These are phyloP conservation scores for Leccinum disarticulatum DNA, from an alignment of 768 basidiomycete species.

Conservation along the genomic window DNA sequence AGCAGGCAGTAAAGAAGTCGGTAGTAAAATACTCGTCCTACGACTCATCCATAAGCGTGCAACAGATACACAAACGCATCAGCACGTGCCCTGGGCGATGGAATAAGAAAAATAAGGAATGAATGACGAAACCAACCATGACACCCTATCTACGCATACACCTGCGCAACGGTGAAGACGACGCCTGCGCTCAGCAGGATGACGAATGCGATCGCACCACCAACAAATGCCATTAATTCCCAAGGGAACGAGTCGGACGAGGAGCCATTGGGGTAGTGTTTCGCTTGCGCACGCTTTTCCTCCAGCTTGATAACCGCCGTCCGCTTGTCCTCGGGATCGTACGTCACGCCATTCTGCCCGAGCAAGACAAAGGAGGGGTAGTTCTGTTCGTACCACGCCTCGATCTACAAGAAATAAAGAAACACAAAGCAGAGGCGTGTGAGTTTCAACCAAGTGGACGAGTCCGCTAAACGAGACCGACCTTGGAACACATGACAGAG, in stretches of 20 bases:
- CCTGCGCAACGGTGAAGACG: conserved; percentile 25
- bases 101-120: neutral
- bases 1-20: neutral
- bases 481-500: conserved; percentile 82
- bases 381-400: conserved; percentile 90
- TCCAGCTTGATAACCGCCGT: conserved; percentile 47
- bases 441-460: conserved; percentile 4
- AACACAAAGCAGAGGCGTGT: neutral
- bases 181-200: conserved; percentile 24
- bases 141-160: conserved; percentile 17
- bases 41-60: neutral
- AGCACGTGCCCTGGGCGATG: neutral
- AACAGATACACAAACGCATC: neutral
- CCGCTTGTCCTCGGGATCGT: conserved; percentile 57
- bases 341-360: conserved; percentile 26
- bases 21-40: neutral
- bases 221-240: conserved; percentile 33
- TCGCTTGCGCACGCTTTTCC: conserved; percentile 41
- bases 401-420: conserved; percentile 54
- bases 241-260: conserved; percentile 22
- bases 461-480: conserved; percentile 30
- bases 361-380: conserved; percentile 84
- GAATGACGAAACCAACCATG: neutral
- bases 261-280: conserved; percentile 13
- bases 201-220: conserved; percentile 28